These are phyloP conservation scores for Lunularia cruciata DNA, from an alignment of 225 moss, liverwort and hornwort genomes.

Conservation along the genomic window DNA sequence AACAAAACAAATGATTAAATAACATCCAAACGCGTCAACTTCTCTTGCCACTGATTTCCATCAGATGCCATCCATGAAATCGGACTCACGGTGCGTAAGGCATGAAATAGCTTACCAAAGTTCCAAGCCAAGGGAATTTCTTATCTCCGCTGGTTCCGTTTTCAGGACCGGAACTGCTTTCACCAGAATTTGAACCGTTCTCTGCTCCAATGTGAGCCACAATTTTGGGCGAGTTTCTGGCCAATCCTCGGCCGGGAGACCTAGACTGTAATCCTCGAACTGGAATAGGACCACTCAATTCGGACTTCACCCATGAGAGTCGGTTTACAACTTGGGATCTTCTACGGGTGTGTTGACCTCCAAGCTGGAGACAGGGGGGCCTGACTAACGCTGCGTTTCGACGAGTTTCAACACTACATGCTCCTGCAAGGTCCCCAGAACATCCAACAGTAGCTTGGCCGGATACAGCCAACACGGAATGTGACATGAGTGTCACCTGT, in stretches of 20 bases:
- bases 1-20: too few species aligned
- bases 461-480: not conserved
- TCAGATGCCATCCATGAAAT: too few species aligned
- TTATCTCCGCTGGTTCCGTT: not conserved
- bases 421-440: not conserved
- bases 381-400: conserved; percentile 3
- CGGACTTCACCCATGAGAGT: conserved; percentile 16
- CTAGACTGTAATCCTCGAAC: not conserved
- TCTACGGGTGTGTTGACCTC: not conserved
- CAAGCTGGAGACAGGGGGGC: not conserved
- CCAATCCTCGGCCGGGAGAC: not conserved
- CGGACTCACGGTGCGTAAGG: too few species aligned
- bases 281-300: conserved; percentile 10
- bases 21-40: too few species aligned
- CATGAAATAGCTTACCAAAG: not conserved
- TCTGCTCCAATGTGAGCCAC: conserved; percentile 1
- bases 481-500: not conserved
- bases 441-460: not conserved
- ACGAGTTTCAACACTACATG: not conserved
- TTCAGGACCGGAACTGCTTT: not conserved
- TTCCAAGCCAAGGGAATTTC: conserved; percentile 1
- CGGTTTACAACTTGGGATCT: not conserved
- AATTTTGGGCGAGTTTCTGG: not conserved
- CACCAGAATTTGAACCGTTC: not conserved
- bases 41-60: too few species aligned